Conservation (phyloP, 768 basidiomycete species). For the Gymnopilus junonius region DNA sequence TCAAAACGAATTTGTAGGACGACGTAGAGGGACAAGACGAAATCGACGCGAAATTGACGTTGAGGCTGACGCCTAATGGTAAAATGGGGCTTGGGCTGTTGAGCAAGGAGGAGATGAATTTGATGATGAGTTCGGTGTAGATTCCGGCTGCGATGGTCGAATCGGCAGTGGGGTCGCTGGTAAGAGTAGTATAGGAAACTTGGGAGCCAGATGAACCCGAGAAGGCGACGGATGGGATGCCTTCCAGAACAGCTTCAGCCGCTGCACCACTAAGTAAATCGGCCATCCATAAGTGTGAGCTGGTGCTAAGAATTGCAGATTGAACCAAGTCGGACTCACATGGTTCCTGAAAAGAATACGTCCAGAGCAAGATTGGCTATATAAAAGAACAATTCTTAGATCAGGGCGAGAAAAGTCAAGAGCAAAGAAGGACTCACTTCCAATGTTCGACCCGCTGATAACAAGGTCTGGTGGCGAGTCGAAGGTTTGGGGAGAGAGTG, state of each 20-base stretch:
- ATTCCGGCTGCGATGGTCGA: slow-evolving; percentile 42
- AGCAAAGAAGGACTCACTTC: slow-evolving; percentile 31
- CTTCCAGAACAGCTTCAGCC: slow-evolving; percentile 49
- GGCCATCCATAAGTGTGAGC: not conserved
- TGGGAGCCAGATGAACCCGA: slow-evolving; percentile 42
- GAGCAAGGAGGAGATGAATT: slow-evolving; percentile 41
- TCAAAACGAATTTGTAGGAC: slow-evolving; percentile 43
- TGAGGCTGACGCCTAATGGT: slow-evolving; percentile 47
- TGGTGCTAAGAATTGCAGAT: not conserved
- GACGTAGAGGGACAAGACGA: slow-evolving; percentile 39
- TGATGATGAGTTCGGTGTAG: slow-evolving; percentile 47
- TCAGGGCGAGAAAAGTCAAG: not conserved
- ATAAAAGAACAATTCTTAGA: not conserved
- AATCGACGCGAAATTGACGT: slow-evolving; percentile 54
- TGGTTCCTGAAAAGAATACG: slow-evolving; percentile 43
- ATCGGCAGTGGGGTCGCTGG: slow-evolving; percentile 31
- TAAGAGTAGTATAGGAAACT: slow-evolving; percentile 56
- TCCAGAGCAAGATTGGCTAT: slow-evolving; percentile 37
- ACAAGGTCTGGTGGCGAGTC: slow-evolving; percentile 45
- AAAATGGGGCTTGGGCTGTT: slow-evolving; percentile 37
- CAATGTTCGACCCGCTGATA: slow-evolving; percentile 51
- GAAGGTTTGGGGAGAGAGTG: slow-evolving; percentile 46
- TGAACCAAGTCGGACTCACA: slow-evolving; percentile 30
- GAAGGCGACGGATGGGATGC: slow-evolving; percentile 56
- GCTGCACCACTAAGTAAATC: slow-evolving; percentile 47